Base-by-base conservation (phyloP, 1,284 basidiomycete genomes). In the Rhodotorula glutinis region DNA sequence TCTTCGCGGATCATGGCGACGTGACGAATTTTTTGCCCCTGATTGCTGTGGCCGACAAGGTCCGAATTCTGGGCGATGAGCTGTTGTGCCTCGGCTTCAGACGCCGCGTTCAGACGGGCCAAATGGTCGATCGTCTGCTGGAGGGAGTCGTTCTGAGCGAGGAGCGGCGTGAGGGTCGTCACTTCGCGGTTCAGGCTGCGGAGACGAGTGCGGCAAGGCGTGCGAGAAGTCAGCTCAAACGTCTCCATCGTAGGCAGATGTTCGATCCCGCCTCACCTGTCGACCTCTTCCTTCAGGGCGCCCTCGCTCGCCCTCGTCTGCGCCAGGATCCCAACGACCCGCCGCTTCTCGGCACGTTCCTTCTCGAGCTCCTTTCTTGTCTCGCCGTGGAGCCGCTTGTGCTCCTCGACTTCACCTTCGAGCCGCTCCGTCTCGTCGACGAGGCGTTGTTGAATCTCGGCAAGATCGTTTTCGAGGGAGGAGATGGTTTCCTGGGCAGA, bases 21-120 rank as follows among this genome's bases (percentile, higher is more conserved):
- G n/a, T 71, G 70, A 16, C 59, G 47, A 53, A 71, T 71, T 64
- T 63, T 63, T 57, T 71, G 70, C 17, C 61, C 46, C 40, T 63
- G 58, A 44, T 71, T 71, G 27, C 46, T 60, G 44, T 71, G 70
- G 5, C 62, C 62, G 7, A 65, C 53, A 19, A 71, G 62, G n/a
- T 71, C 66, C n/a, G 58, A 57, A 25, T 71, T 71, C 49, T 66
- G 57, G 10, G 57, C 61, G 13, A 64, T 54, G 25, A 71, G 58
- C 41, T 63, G 38, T 21, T 30, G 53, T 14, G 57, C 38, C 29
- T 71, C 70, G 27, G 57, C 58, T 38, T 71, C 70, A 23, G 56
- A 55, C 13, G 64, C 66, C 19, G 66, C 62, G 33, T 61, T 60
- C 21, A 65, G 62, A 9, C 66, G 57, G 5, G 66, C 63, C 10